Conservation (phyloP, 2,329 filamentous ascomycete genomes). For the Aspergillus ochraceus region DNA sequence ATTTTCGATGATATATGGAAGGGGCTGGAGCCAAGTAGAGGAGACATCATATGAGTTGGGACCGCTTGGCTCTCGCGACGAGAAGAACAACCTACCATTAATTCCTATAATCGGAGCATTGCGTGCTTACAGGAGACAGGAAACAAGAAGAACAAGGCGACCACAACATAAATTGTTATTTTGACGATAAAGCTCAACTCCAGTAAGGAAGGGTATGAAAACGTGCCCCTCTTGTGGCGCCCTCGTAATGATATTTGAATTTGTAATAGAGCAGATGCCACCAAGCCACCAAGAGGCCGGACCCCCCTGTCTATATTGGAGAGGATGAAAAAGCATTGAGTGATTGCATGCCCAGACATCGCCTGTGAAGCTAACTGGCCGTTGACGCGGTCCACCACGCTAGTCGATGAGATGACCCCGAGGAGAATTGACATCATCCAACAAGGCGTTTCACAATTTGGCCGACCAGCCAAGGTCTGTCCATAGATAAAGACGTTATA, state of each 20-base stretch:
- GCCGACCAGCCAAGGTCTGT: background rate
- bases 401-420: background rate
- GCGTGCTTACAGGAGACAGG: too few relatives aligned
- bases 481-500: background rate
- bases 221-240: too few relatives aligned
- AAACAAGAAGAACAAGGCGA: too few relatives aligned
- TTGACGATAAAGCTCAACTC: too few relatives aligned
- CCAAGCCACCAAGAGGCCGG: too few relatives aligned
- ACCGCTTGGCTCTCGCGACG: background rate
- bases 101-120: too few relatives aligned
- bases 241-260: too few relatives aligned
- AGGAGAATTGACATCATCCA: too few relatives aligned
- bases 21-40: background rate
- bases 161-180: too few relatives aligned
- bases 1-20: background rate
- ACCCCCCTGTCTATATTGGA: too few relatives aligned
- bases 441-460: background rate
- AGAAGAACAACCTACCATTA: background rate
- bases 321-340: background rate
- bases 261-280: too few relatives aligned
- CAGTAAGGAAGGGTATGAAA: too few relatives aligned
- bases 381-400: background rate
- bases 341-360: background rate
- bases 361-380: background rate
- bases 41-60: background rate